These are phyloP conservation scores for Nitzschia sp. DNA, from an alignment of 108 stramenopile species.

Conservation along the genomic window DNA sequence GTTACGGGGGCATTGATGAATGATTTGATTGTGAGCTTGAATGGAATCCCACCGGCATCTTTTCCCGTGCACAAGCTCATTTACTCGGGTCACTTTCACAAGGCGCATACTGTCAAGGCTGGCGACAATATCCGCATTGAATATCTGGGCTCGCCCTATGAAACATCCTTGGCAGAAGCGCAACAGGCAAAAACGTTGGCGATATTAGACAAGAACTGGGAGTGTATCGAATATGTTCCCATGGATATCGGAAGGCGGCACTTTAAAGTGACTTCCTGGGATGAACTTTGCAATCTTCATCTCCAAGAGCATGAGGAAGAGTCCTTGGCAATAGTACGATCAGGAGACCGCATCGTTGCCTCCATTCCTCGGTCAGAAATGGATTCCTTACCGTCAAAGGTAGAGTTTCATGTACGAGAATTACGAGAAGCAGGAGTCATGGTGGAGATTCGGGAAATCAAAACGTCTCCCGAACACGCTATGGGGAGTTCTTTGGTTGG, in stretches of 20 bases:
- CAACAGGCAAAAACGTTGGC: slow-evolving; percentile 73
- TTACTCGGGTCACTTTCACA: slow-evolving; percentile 92
- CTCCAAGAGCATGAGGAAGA: not conserved
- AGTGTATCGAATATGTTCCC: slow-evolving; percentile 65
- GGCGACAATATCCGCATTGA: slow-evolving; percentile 42
- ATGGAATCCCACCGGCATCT: slow-evolving; percentile 59
- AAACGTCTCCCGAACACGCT: not conserved
- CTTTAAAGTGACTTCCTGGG: slow-evolving; percentile 50
- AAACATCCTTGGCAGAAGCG: slow-evolving; percentile 80
- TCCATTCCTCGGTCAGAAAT: slow-evolving; percentile 12
- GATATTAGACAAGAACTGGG: slow-evolving; percentile 66
- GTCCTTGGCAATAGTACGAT: slow-evolving; percentile 21
- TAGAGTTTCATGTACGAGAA: slow-evolving; percentile 14
- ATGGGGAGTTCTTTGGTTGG: not conserved
- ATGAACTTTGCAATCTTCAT: slow-evolving; percentile 43
- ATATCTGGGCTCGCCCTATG: slow-evolving; percentile 88
- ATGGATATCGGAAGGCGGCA: slow-evolving; percentile 73
- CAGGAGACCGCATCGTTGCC: slow-evolving; percentile 39
- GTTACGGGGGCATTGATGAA: slow-evolving; percentile 90
- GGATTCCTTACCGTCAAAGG: not conserved
- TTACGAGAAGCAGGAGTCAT: slow-evolving; percentile 51
- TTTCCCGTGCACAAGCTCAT: slow-evolving; percentile 63
- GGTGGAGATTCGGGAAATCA: slow-evolving; percentile 71
- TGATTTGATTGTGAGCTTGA: slow-evolving; percentile 68
- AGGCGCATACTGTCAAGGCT: slow-evolving; percentile 65